These are phyloP conservation scores for Magnolia officinalis DNA, from an alignment of 164 flowering plant genomes.

Conservation along the genomic window DNA sequence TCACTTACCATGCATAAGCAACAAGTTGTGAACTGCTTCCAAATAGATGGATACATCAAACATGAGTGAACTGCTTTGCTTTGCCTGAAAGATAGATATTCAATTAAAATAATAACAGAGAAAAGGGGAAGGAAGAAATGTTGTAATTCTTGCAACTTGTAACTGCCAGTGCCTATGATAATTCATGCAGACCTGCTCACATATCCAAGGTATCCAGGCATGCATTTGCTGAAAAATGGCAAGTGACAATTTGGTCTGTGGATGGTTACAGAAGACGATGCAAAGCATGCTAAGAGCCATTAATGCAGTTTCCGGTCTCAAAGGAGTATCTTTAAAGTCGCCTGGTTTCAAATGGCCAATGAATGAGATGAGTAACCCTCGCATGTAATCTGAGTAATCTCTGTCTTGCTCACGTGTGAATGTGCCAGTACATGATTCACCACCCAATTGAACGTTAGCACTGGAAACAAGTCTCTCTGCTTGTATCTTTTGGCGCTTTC, in stretches of 20 bases:
- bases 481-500: slow-evolving; percentile 65
- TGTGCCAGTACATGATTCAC: slow-evolving; percentile 10
- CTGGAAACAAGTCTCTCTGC: slow-evolving; percentile 21
- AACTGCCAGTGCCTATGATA: slow-evolving; percentile 3
- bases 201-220: slow-evolving; percentile 78
- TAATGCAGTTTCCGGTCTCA: slow-evolving; percentile 52
- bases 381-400: slow-evolving; percentile 48
- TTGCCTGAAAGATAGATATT: slow-evolving; percentile 44
- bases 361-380: slow-evolving; percentile 37
- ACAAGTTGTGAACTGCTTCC: slow-evolving; percentile 66
- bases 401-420: slow-evolving; percentile 23
- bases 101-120: too few relatives aligned
- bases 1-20: slow-evolving; percentile 62
- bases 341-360: slow-evolving; percentile 53
- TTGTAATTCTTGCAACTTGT: not conserved
- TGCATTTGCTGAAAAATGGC: slow-evolving; percentile 46
- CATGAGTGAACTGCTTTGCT: slow-evolving; percentile 34
- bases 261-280: slow-evolving; percentile 53
- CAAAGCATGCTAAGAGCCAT: slow-evolving; percentile 79
- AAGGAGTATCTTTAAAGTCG: slow-evolving; percentile 15
- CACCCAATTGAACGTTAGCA: slow-evolving; percentile 17
- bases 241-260: slow-evolving; percentile 36
- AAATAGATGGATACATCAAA: slow-evolving; percentile 63
- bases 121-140: not conserved
- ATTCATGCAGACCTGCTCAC: slow-evolving; percentile 52